A percentile compares a stretch with the other conserved stretches of the same genome.
These are phyloP conservation scores for Pugionium dolabratum DNA, from an alignment of 345 rosid species.

Conservation along the genomic window DNA sequence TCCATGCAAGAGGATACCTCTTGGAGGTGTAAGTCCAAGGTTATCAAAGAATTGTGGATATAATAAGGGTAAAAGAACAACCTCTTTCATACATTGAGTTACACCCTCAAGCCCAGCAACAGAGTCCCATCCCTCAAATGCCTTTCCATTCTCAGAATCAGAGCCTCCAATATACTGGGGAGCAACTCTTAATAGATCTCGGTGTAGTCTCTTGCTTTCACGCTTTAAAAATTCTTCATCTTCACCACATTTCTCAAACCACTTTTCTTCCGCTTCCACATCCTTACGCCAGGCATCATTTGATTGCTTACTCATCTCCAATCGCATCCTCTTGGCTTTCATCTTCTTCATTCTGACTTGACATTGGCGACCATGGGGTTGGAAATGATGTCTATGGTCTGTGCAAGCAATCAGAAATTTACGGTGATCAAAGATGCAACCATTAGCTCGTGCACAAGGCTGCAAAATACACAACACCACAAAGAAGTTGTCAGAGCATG, in stretches of 20 bases:
- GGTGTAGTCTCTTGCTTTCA: slow-evolving; percentile 90
- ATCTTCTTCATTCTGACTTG: slow-evolving; percentile 63
- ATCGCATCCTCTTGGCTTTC: slow-evolving; percentile 77
- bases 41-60: slow-evolving; percentile 95
- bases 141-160: slow-evolving; percentile 54
- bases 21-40: slow-evolving; percentile 90
- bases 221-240: slow-evolving; percentile 99
- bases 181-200: slow-evolving; percentile 91
- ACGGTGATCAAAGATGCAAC: slow-evolving; percentile 95
- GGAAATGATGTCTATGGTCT: slow-evolving; percentile 83
- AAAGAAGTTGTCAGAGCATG: slow-evolving; percentile 34
- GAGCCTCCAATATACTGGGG: slow-evolving; percentile 94
- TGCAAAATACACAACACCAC: slow-evolving; percentile 49
- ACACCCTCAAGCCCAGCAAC: slow-evolving; percentile 98
- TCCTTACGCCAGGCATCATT: slow-evolving; percentile 92
- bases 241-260: slow-evolving; percentile 98
- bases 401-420: slow-evolving; percentile 99
- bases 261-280: slow-evolving; percentile 94
- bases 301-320: slow-evolving; percentile 71
- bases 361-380: slow-evolving; percentile 70
- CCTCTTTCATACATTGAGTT: slow-evolving; percentile 93
- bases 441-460: slow-evolving; percentile 96
- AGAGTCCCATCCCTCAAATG: slow-evolving; percentile 91
- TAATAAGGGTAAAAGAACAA: slow-evolving; percentile 85
- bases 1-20: slow-evolving; percentile 97